phyloP scores from a whole-genome alignment of 1,284 basidiomycete genomes.

The Papiliotrema flavescens region DNA sequence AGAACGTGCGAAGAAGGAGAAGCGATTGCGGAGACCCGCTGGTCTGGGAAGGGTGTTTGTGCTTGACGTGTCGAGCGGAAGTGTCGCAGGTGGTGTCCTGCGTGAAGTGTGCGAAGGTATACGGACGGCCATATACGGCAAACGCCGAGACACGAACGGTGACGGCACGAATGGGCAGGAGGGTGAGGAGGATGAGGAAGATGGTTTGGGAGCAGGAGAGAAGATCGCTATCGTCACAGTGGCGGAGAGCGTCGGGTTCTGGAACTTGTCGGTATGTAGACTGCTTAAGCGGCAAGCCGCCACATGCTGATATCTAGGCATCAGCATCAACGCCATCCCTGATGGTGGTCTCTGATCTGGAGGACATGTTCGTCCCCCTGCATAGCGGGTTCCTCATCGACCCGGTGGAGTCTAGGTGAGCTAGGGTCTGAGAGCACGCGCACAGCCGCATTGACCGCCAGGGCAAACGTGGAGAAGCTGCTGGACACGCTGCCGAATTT shows the following conservation, averaged over 20 bases:
- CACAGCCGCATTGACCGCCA: constrained; percentile 7
- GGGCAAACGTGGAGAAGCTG: constrained; percentile 39
- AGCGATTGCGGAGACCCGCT: constrained; percentile 56
- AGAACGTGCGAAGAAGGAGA: constrained; percentile 29
- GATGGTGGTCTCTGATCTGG: constrained; percentile 80
- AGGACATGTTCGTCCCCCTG: constrained; percentile 87
- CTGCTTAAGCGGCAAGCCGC: not conserved
- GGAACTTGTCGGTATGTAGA: constrained; percentile 73
- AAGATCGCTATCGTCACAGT: constrained; percentile 79
- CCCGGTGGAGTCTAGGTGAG: constrained; percentile 65
- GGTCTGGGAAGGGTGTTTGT: constrained; percentile 81
- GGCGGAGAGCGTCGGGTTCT: constrained; percentile 81
- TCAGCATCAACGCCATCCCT: constrained; percentile 62
- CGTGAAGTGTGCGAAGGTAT: constrained; percentile 65
- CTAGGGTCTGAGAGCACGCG: not conserved
- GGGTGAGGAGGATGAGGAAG: constrained; percentile 31
- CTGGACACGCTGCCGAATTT: constrained; percentile 66
- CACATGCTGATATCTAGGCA: constrained; percentile 50
- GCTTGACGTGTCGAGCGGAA: constrained; percentile 76
- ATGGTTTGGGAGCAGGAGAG: constrained; percentile 48
- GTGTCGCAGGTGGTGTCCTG: constrained; percentile 72
- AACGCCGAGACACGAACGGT: constrained; percentile 46
- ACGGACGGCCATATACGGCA: constrained; percentile 66
- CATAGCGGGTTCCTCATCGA: constrained; percentile 74
- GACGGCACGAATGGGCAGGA: constrained; percentile 10